A percentile compares a stretch with the other conserved stretches of the same genome.
These are phyloP conservation scores for Hygrocybe punicea DNA, from an alignment of 768 basidiomycete genomes.

Conservation along the genomic window DNA sequence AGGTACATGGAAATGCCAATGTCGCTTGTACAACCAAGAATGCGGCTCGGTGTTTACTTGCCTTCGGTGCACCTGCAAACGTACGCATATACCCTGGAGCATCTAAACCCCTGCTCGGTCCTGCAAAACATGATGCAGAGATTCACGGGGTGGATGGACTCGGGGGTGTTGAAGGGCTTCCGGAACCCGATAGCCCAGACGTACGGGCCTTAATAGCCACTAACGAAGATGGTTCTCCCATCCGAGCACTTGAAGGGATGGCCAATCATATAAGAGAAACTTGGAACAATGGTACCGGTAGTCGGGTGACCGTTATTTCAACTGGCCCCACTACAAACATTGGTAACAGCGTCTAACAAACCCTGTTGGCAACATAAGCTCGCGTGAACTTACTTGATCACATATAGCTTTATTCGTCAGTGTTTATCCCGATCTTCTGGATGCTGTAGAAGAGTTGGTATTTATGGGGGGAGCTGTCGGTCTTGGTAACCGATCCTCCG, in stretches of 20 bases:
- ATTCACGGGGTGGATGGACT: constrained; percentile 85
- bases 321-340: constrained; percentile 86
- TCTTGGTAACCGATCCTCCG: constrained; percentile 73
- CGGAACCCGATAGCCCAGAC: constrained; percentile 43
- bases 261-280: constrained; percentile 47
- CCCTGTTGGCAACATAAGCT: too few relatives aligned
- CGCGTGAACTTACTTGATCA: too few relatives aligned
- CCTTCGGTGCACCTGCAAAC: constrained; percentile 59
- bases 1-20: constrained; percentile 82
- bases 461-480: constrained; percentile 94
- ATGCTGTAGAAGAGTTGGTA: constrained; percentile 64
- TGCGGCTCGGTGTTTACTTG: constrained; percentile 71
- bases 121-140: constrained; percentile 61
- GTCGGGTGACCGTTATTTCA: constrained; percentile 66
- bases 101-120: constrained; percentile 60
- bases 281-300: constrained; percentile 58
- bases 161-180: constrained; percentile 79
- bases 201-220: constrained; percentile 51
- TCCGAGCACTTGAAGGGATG: constrained; percentile 70
- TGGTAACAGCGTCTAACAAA: neutral
- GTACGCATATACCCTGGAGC: constrained; percentile 71
- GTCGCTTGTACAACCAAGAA: constrained; percentile 62
- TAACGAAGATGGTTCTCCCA: constrained; percentile 38
- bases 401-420: constrained; percentile 52
- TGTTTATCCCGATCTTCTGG: constrained; percentile 50